Conservation (phyloP, 176 grass and related monocot species). For the Cymbopogon citratus region DNA sequence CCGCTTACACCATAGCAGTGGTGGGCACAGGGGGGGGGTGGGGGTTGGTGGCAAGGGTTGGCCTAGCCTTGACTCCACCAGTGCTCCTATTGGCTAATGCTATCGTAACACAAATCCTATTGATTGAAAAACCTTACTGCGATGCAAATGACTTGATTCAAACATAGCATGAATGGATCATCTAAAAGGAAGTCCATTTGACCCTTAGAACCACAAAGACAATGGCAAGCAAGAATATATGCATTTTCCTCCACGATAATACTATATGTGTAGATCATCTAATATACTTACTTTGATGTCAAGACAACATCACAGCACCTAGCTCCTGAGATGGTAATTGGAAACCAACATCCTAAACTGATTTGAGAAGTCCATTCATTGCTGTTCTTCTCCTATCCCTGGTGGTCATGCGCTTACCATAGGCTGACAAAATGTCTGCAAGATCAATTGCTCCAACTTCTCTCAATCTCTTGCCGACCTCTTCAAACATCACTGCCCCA, state of each 20-base stretch:
- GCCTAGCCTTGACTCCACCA: too few species aligned
- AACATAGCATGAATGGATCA: background rate
- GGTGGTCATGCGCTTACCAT: conserved; percentile 76
- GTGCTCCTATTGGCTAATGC: background rate
- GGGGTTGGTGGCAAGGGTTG: too few species aligned
- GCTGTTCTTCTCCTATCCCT: conserved; percentile 67
- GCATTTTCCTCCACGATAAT: background rate
- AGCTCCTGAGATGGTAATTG: background rate
- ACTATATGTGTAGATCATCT: background rate
- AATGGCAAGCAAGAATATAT: background rate
- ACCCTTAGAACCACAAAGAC: background rate
- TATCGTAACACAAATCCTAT: background rate
- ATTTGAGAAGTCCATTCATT: conserved; percentile 37
- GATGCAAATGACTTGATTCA: background rate
- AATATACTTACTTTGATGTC: background rate
- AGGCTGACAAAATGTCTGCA: conserved; percentile 60
- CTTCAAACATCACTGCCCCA: conserved; percentile 57
- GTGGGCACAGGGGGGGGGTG: too few species aligned
- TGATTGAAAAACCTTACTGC: background rate
- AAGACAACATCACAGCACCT: background rate
- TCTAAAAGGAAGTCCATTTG: background rate
- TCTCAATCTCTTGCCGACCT: conserved; percentile 50
- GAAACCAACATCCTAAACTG: background rate
- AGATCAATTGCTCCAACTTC: conserved; percentile 62
- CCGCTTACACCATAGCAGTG: too few species aligned